These are phyloP conservation scores for Beauveria brongniartii DNA, from an alignment of 2,329 filamentous ascomycete species.

Conservation along the genomic window DNA sequence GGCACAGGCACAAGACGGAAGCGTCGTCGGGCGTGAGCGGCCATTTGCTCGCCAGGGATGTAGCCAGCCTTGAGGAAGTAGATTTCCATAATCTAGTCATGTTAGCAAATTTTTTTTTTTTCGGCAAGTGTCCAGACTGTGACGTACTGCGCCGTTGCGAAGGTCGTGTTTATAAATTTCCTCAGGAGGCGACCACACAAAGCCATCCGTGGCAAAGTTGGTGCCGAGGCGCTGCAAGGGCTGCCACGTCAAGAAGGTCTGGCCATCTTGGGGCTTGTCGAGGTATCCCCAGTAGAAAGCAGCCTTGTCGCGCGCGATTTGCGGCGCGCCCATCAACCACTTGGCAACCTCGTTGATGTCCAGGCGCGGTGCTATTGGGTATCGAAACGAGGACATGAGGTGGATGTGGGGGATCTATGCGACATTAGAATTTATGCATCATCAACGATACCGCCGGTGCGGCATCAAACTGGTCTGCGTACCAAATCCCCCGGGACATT, in stretches of 20 bases:
- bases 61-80: constrained; percentile 77
- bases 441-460: not conserved
- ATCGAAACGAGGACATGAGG: constrained; percentile 75
- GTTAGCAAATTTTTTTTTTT: not conserved
- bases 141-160: constrained; percentile 49
- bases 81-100: constrained; percentile 71
- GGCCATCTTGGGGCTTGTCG: constrained; percentile 71
- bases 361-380: constrained; percentile 64
- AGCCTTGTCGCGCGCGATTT: constrained; percentile 74
- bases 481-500: constrained; percentile 36
- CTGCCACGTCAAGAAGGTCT: constrained; percentile 83
- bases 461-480: constrained; percentile 14
- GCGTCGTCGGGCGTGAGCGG: constrained; percentile 71
- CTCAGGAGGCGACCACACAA: constrained; percentile 81
- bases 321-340: constrained; percentile 75
- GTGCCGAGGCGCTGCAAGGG: constrained; percentile 61
- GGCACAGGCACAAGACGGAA: constrained; percentile 76
- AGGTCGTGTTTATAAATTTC: constrained; percentile 66
- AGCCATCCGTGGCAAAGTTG: constrained; percentile 84
- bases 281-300: constrained; percentile 93
- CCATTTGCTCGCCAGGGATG: constrained; percentile 63
- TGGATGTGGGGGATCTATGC: constrained; percentile 78
- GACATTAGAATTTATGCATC: not conserved
- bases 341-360: constrained; percentile 71
- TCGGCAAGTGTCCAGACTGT: constrained; percentile 5